Base-by-base conservation (phyloP, 1,139 yeast species). In the Schizosaccharomyces versatilis region DNA sequence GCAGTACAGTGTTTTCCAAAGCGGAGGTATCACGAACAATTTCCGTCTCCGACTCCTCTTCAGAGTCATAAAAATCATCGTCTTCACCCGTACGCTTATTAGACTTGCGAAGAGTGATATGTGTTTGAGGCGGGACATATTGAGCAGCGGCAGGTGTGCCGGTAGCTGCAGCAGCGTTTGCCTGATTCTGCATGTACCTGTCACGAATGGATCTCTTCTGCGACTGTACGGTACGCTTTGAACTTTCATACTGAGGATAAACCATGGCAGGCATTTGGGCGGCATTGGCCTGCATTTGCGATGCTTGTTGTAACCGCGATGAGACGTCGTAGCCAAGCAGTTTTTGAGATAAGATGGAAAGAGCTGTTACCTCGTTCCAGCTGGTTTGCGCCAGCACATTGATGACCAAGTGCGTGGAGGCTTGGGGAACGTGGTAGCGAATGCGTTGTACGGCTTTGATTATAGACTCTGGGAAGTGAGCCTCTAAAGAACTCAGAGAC, bases 1-100 rank as follows among this genome's bases (percentile, higher is more conserved):
- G 77, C 56, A 88, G 69, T 38, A 86, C 78, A 57, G 84, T 79
- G 14, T 71, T 70, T 62, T 83, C 94, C 57, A 83, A 73, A 61
- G 68, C 70, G 60, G 64, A 66, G 55, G 63, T 67, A 56, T 63
- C 69, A 32, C 52, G 32, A 15, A 51, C 52, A 12, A 53, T 36
- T 7, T 19, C 38, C 1, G 49, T 41, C 48, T 60, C 70, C 56
- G 64, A 65, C 60, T 72, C 73, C 48, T 72, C 78, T 51, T 71
- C 73, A 47, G 73, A 80, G 24, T 71, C 73, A 49, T 71, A 72
- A 40, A 66, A 65, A 17, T 63, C 65, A 32, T 62, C 68, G 36
- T 64, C 66, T 14, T 66, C 71, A 51, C 68, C 73, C 52, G 51
- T 51, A 38, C n/a, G 47, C 32, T 14, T 52, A 42, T 36, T 54